phyloP scores from a whole-genome alignment of 352 stramenopile genomes.

The Globisporangium paddicum region DNA sequence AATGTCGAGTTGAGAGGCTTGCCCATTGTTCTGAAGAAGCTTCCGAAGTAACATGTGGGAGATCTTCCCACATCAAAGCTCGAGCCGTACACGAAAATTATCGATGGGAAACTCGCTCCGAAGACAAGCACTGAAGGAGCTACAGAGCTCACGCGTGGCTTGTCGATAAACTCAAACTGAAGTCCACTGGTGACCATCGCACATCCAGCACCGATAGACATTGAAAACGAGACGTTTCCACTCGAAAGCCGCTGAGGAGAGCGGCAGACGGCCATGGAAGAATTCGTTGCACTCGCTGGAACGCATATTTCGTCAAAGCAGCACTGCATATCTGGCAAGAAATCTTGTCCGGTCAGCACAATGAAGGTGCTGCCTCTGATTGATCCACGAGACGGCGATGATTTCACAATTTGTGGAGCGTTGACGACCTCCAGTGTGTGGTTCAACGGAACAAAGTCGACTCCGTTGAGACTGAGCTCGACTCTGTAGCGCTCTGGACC shows the following conservation, averaged over 20 bases:
- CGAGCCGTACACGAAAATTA: conserved; percentile 19
- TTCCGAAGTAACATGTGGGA: conserved; percentile 21
- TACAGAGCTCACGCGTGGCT: conserved; percentile 13
- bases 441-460: conserved; percentile 13
- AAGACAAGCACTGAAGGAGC: conserved; percentile 26
- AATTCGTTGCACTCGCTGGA: conserved; percentile 13
- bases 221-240: conserved; percentile 13
- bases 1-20: conserved; percentile 10
- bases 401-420: conserved; percentile 15
- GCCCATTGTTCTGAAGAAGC: conserved; percentile 8
- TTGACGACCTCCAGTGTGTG: conserved; percentile 20
- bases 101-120: conserved; percentile 12
- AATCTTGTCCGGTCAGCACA: conserved; percentile 19
- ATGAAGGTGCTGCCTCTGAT: conserved; percentile 20
- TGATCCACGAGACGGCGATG: conserved; percentile 21
- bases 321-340: conserved; percentile 27
- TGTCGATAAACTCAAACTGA: conserved; percentile 19
- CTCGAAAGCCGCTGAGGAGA: conserved; percentile 10
- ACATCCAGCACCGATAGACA: conserved; percentile 12
- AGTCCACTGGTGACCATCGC: conserved; percentile 13
- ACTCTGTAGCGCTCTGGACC: conserved; percentile 16
- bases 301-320: conserved; percentile 41
- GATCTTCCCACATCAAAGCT: conserved; percentile 16
- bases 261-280: conserved; percentile 19
- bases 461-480: conserved; percentile 22